Evolutionary conservation across 2,329 filamentous ascomycete genomes (phyloP).

Genomic region (Nemania sp.): DNA sequence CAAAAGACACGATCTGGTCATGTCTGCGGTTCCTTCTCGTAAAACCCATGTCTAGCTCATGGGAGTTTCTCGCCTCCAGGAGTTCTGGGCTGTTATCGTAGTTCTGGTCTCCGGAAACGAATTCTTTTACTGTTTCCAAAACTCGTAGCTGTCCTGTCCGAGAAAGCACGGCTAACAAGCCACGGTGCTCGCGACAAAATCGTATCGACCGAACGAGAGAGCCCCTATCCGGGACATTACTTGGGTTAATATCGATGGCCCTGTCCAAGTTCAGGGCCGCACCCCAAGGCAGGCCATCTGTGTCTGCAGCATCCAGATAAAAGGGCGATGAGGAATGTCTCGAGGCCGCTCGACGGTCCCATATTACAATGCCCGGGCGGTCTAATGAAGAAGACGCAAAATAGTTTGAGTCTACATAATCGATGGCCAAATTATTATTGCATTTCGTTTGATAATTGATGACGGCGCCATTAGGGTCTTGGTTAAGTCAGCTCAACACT

Average conservation of each 20-base stretch:
- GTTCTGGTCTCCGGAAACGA: constrained; percentile 46
- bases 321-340: constrained; percentile 56
- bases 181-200: constrained; percentile 65
- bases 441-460: constrained; percentile 68
- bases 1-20: constrained; percentile 69
- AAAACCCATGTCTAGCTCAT: constrained; percentile 65
- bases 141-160: constrained; percentile 67
- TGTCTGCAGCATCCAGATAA: constrained; percentile 63
- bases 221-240: constrained; percentile 59
- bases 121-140: constrained; percentile 61
- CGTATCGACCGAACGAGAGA: constrained; percentile 66
- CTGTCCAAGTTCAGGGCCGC: constrained; percentile 61
- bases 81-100: constrained; percentile 60
- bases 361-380: constrained; percentile 74
- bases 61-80: constrained; percentile 61
- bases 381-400: constrained; percentile 80
- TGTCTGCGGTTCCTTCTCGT: constrained; percentile 56
- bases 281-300: constrained; percentile 67
- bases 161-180: constrained; percentile 64
- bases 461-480: constrained; percentile 55
- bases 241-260: constrained; percentile 60
- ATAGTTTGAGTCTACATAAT: constrained; percentile 80
- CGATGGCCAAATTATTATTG: constrained; percentile 75
- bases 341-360: constrained; percentile 71
- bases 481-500: constrained; percentile 29